Conservation (phyloP, 1,284 basidiomycete species). For the Wallemia ichthyophaga region DNA sequence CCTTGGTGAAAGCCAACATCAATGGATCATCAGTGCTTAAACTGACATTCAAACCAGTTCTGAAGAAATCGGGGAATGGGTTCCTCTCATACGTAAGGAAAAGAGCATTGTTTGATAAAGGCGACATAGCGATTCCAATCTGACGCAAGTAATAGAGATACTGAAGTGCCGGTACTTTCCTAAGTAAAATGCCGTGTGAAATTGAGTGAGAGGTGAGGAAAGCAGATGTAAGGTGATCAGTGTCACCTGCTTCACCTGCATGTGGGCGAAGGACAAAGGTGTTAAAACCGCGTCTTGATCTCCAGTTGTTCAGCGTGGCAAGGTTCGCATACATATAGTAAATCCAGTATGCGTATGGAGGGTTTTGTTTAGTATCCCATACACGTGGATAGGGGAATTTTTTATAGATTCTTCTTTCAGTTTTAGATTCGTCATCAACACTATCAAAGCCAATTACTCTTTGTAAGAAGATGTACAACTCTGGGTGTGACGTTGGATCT, state of each 20-base stretch:
- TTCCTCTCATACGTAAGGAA: constrained; percentile 94
- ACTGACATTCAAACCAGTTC: constrained; percentile 81
- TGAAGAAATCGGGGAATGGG: constrained; percentile 89
- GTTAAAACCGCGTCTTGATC: constrained; percentile 69
- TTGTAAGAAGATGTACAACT: constrained; percentile 82
- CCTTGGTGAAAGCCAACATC: constrained; percentile 42
- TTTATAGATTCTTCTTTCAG: constrained; percentile 64
- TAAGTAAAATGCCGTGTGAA: constrained; percentile 85
- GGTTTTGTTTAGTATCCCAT: constrained; percentile 70
- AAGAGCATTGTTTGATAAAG: constrained; percentile 85
- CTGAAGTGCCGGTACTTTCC: constrained; percentile 68
- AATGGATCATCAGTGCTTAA: constrained; percentile 79
- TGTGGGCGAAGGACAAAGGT: constrained; percentile 80
- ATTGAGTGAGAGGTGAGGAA: constrained; percentile 94
- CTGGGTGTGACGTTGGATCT: constrained; percentile 64
- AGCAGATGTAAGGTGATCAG: constrained; percentile 82
- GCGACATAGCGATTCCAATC: constrained; percentile 93
- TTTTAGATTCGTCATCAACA: constrained; percentile 92
- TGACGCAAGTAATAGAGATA: constrained; percentile 68
- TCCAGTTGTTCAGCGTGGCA: constrained; percentile 78
- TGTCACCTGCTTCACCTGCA: constrained; percentile 91
- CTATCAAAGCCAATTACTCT: constrained; percentile 87
- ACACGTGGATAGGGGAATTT: constrained; percentile 82
- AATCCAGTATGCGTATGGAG: constrained; percentile 84
- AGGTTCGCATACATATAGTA: constrained; percentile 98